Conservation (phyloP, 2,329 filamentous ascomycete genomes). For the Venturia oleaginea region DNA sequence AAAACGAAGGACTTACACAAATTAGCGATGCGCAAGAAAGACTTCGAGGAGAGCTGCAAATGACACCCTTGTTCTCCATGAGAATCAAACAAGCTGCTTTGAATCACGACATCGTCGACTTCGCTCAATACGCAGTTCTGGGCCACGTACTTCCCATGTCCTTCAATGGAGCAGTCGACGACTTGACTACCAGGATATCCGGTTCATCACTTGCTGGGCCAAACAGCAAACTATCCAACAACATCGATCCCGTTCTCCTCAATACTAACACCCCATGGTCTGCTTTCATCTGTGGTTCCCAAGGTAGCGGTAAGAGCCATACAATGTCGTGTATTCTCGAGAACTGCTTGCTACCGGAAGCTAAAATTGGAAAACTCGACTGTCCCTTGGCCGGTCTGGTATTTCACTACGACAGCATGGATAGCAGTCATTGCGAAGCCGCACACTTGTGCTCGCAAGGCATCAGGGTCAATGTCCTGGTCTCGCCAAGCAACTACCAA, state of each 20-base stretch:
- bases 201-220: not conserved
- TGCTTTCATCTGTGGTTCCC: slow-evolving; percentile 53
- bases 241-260: slow-evolving; percentile 29
- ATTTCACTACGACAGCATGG: slow-evolving; percentile 46
- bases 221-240: not conserved
- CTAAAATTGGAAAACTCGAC: slow-evolving; percentile 35
- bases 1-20: not conserved
- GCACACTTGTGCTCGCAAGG: slow-evolving; percentile 42
- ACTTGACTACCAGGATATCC: not conserved
- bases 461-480: slow-evolving; percentile 43
- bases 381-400: slow-evolving; percentile 50
- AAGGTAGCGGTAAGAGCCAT: slow-evolving; percentile 54
- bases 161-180: not conserved
- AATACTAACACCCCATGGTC: slow-evolving; percentile 50
- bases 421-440: slow-evolving; percentile 47
- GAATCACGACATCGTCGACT: not conserved
- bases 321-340: slow-evolving; percentile 52
- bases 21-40: not conserved
- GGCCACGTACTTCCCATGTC: not conserved
- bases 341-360: slow-evolving; percentile 43
- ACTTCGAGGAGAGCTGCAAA: not conserved
- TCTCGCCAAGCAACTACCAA: slow-evolving; percentile 39
- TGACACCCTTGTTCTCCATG: not conserved
- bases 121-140: not conserved
- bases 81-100: not conserved